These are phyloP conservation scores for Colletotrichum kahawae DNA, from an alignment of 2,329 filamentous ascomycete genomes.

Conservation along the genomic window DNA sequence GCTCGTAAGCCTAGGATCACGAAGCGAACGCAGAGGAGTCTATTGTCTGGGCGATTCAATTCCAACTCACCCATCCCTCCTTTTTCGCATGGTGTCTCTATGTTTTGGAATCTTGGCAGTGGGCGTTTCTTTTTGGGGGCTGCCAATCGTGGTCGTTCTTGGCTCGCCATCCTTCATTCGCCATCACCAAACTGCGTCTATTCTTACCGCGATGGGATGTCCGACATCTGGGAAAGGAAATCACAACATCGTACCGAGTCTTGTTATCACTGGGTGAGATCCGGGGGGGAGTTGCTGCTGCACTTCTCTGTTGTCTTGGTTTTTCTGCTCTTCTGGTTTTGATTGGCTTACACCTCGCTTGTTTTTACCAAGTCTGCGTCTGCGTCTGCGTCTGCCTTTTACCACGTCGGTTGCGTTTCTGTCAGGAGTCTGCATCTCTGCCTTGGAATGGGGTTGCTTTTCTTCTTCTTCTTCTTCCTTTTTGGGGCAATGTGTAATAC, in stretches of 20 bases:
- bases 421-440: neutral
- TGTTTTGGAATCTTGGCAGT: neutral
- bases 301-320: neutral
- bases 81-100: neutral
- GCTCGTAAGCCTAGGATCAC: neutral
- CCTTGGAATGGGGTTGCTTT: neutral
- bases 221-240: neutral
- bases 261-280: neutral
- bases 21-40: neutral
- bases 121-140: neutral
- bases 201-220: neutral
- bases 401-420: neutral
- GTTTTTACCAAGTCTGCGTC: neutral
- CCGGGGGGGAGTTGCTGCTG: neutral
- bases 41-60: neutral
- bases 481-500: neutral
- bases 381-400: neutral
- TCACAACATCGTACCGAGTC: neutral
- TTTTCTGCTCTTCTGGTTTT: neutral
- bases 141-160: neutral
- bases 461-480: neutral
- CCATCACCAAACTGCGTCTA: neutral
- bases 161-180: neutral
- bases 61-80: neutral
- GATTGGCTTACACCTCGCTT: neutral